Conservation (phyloP, 805 yeast genomes). For the Lachancea meyersii region DNA sequence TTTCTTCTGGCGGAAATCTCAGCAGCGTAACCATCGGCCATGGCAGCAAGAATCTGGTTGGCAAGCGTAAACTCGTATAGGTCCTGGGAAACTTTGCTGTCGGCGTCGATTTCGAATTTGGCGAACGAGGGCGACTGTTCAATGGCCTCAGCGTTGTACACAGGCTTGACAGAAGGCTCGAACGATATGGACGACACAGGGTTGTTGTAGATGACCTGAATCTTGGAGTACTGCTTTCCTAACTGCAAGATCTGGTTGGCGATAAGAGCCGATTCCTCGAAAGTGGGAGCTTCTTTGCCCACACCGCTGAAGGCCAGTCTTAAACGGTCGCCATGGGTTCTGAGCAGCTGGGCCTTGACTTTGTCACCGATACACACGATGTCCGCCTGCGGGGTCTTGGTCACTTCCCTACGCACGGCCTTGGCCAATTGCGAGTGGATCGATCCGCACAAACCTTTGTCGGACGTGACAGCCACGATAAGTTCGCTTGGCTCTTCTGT, state of each 20-base stretch:
- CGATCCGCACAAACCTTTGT: slow-evolving; percentile 98
- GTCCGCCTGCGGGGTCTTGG: slow-evolving; percentile 61
- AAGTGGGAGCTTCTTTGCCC: slow-evolving; percentile 96
- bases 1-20: slow-evolving; percentile 98
- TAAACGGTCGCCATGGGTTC: slow-evolving; percentile 68
- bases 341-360: slow-evolving; percentile 77
- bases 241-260: slow-evolving; percentile 73
- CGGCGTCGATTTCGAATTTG: slow-evolving; percentile 73
- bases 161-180: slow-evolving; percentile 68
- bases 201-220: slow-evolving; percentile 81
- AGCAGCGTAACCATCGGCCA: slow-evolving; percentile 97
- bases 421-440: slow-evolving; percentile 93
- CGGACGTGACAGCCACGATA: slow-evolving; percentile 85
- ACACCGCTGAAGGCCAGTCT: slow-evolving; percentile 79
- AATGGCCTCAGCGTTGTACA: slow-evolving; percentile 64
- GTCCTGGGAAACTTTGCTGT: slow-evolving; percentile 60
- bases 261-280: slow-evolving; percentile 80
- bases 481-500: slow-evolving; percentile 53
- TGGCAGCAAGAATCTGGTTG: slow-evolving; percentile 80
- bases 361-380: slow-evolving; percentile 92
- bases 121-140: slow-evolving; percentile 80
- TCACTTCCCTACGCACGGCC: slow-evolving; percentile 66
- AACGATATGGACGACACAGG: slow-evolving; percentile 84
- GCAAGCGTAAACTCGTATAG: slow-evolving; percentile 84
- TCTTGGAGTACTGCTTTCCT: slow-evolving; percentile 49